phyloP scores from a whole-genome alignment of 768 basidiomycete genomes.

The Hortiboletus flavorubellus region DNA sequence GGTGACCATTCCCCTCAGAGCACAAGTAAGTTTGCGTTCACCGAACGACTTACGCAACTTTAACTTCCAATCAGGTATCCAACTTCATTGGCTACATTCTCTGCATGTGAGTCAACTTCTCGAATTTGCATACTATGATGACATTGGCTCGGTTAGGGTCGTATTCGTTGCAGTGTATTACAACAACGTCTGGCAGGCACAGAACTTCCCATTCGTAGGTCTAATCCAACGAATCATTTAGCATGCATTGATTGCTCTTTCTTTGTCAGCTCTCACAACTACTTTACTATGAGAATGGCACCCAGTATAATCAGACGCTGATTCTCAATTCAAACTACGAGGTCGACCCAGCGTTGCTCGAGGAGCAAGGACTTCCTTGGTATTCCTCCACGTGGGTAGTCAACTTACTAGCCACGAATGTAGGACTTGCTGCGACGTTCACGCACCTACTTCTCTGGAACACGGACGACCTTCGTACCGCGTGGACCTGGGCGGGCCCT shows the following conservation, averaged over 20 bases:
- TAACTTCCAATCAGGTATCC: slow-evolving; percentile 32
- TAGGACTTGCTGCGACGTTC: slow-evolving; percentile 45
- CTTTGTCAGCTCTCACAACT: slow-evolving; percentile 41
- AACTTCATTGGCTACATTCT: slow-evolving; percentile 49
- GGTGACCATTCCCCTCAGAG: slow-evolving; percentile 52
- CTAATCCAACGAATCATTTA: slow-evolving; percentile 25
- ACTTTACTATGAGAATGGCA: slow-evolving; percentile 51
- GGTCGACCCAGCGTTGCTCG: slow-evolving; percentile 48
- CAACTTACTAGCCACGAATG: slow-evolving; percentile 16
- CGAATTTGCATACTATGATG: background rate
- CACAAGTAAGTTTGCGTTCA: slow-evolving; percentile 34
- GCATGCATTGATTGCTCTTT: background rate
- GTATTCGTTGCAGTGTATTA: slow-evolving; percentile 40
- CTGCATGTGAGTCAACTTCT: slow-evolving; percentile 44
- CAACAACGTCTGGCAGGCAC: slow-evolving; percentile 53
- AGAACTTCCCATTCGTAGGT: slow-evolving; percentile 56
- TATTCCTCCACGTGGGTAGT: slow-evolving; percentile 29
- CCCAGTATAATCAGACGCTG: slow-evolving; percentile 47
- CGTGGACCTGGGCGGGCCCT: slow-evolving; percentile 46
- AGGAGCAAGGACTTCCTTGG: slow-evolving; percentile 34
- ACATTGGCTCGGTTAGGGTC: slow-evolving; percentile 23
- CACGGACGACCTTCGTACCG: slow-evolving; percentile 42
- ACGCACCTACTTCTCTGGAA: slow-evolving; percentile 55
- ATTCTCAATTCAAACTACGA: slow-evolving; percentile 54
- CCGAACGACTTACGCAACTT: background rate